These are phyloP conservation scores for Davidsoniella eucalypti DNA, from an alignment of 2,329 filamentous ascomycete species.

Conservation along the genomic window DNA sequence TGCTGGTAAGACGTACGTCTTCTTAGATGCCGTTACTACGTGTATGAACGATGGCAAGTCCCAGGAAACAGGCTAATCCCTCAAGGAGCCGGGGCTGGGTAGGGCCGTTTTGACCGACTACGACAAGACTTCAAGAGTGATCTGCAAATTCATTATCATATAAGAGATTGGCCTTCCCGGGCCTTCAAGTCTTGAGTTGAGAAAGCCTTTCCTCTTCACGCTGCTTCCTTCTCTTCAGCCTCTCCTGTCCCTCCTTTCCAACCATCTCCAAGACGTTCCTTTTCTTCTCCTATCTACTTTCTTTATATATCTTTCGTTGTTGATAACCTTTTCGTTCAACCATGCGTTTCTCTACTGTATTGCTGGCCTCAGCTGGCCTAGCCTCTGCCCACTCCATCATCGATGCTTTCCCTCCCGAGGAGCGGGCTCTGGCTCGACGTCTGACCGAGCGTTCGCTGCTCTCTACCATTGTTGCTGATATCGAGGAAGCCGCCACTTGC, in stretches of 20 bases:
- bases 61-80: too few relatives aligned
- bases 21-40: too few relatives aligned
- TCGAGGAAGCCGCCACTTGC: conserved; percentile 17
- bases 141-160: too few relatives aligned
- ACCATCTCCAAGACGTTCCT: neutral
- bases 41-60: too few relatives aligned
- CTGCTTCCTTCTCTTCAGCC: neutral
- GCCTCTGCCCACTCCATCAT: neutral
- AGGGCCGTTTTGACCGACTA: too few relatives aligned
- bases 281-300: neutral
- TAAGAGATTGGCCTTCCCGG: too few relatives aligned
- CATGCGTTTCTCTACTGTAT: conserved; percentile 7
- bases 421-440: conserved; percentile 2
- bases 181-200: too few relatives aligned
- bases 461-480: conserved; percentile 15
- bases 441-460: conserved; percentile 6
- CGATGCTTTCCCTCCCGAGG: conserved; percentile 3
- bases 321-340: neutral
- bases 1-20: too few relatives aligned
- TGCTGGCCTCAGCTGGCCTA: neutral
- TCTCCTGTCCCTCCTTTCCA: neutral
- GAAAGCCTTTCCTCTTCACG: neutral
- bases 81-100: too few relatives aligned
- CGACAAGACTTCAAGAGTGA: too few relatives aligned
- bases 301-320: neutral